Evolutionary conservation across 2,329 filamentous ascomycete species (phyloP).

Genomic region (Xylariales sp.): DNA sequence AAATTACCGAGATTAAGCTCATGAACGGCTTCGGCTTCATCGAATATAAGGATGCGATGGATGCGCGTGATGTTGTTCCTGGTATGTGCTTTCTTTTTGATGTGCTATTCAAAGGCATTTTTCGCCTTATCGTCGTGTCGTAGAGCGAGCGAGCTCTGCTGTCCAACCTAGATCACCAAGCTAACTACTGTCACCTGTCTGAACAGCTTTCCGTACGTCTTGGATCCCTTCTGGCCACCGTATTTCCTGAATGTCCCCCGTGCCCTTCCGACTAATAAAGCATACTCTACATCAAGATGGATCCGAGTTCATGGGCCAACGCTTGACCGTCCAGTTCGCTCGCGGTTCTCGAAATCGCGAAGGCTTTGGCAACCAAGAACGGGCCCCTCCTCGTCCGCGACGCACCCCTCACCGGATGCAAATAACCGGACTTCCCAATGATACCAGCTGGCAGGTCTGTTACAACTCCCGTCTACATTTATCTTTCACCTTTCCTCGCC

Average conservation of each 20-base stretch:
- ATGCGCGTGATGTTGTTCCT: constrained; percentile 96
- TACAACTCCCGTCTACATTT: constrained; percentile 51
- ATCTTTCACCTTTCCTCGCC: constrained; percentile 21
- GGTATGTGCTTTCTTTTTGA: constrained; percentile 57
- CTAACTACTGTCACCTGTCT: constrained; percentile 16
- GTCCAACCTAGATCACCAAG: constrained; percentile 6
- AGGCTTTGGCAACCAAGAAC: constrained; percentile 49
- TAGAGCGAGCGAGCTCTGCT: constrained; percentile 1
- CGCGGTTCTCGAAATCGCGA: constrained; percentile 67
- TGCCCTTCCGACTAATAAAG: constrained; percentile 32
- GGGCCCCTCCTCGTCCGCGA: constrained; percentile 69
- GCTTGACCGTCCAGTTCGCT: constrained; percentile 96
- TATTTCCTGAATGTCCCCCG: constrained; percentile 19
- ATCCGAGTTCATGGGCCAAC: constrained; percentile 96
- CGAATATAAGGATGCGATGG: constrained; percentile 97
- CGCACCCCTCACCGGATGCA: constrained; percentile 96
- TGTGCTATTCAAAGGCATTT: neutral
- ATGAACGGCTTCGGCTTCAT: constrained; percentile 99
- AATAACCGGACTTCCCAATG: constrained; percentile 91
- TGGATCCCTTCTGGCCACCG: constrained; percentile 28
- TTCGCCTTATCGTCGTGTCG: too few species aligned
- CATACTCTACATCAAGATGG: constrained; percentile 66
- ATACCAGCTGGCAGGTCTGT: constrained; percentile 99
- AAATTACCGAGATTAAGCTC: constrained; percentile 98
- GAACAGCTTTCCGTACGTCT: constrained; percentile 58